A percentile compares a stretch with the other conserved stretches of the same genome.
phyloP scores from a whole-genome alignment of 2,329 filamentous ascomycete genomes.

The Fusarium coffeatum region DNA sequence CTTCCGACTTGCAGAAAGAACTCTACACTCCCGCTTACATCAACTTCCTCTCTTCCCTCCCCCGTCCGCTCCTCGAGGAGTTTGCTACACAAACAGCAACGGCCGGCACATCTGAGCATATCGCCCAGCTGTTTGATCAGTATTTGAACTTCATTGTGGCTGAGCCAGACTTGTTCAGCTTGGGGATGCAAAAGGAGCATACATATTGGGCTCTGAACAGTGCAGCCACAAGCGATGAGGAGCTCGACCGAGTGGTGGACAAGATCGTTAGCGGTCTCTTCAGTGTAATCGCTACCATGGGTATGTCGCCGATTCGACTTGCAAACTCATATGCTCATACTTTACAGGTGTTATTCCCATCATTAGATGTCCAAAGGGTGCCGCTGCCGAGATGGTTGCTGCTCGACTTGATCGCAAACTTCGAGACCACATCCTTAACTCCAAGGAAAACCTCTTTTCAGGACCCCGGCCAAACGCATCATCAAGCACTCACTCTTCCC shows the following conservation, averaged over 20 bases:
- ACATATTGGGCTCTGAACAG: conserved; percentile 98
- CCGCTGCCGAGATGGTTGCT: conserved; percentile 92
- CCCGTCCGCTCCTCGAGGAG: conserved; percentile 89
- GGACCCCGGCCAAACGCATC: conserved; percentile 67
- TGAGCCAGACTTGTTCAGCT: conserved; percentile 93
- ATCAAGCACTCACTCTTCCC: conserved; percentile 72
- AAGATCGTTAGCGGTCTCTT: conserved; percentile 96
- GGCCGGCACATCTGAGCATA: conserved; percentile 86
- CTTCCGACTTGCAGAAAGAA: conserved; percentile 84
- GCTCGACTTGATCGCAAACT: conserved; percentile 95
- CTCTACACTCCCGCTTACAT: conserved; percentile 95
- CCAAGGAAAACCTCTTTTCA: conserved; percentile 97
- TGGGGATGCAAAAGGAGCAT: conserved; percentile 90
- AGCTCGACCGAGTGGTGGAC: conserved; percentile 88
- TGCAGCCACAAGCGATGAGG: conserved; percentile 87
- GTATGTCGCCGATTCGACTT: conserved; percentile 57
- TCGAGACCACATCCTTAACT: conserved; percentile 95
- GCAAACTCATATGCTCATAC: conserved; percentile 13
- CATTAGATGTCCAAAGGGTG: conserved; percentile 92
- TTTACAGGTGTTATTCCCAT: conserved; percentile 85
- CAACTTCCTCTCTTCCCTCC: conserved; percentile 96
- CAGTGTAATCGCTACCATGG: conserved; percentile 98
- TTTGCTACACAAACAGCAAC: conserved; percentile 90
- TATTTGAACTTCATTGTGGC: conserved; percentile 98
- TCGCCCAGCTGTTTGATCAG: conserved; percentile 94